Percentiles rank a stretch among this genome's conserved stretches.
These are phyloP conservation scores for Thymus mandschuricus DNA, from an alignment of 257 asterid species.

Conservation along the genomic window DNA sequence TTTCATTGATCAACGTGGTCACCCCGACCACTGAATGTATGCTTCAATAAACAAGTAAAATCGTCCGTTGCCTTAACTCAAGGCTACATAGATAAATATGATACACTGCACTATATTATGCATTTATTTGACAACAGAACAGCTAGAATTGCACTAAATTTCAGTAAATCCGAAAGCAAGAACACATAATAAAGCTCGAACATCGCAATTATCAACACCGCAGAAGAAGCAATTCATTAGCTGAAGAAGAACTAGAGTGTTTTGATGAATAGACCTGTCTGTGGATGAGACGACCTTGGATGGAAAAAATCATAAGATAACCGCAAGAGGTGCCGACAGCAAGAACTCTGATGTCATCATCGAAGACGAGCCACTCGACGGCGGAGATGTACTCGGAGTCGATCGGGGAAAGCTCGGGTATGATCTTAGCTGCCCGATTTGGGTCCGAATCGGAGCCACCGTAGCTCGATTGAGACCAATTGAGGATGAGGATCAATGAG, in stretches of 20 bases:
- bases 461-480: constrained; percentile 50
- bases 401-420: constrained; percentile 81
- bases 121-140: background rate
- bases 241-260: background rate
- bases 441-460: constrained; percentile 44
- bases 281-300: constrained; percentile 77
- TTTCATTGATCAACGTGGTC: background rate
- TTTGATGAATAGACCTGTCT: constrained; percentile 57
- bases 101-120: background rate
- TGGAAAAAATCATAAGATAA: constrained; percentile 69
- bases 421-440: constrained; percentile 58
- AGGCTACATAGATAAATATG: background rate
- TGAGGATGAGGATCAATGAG: constrained; percentile 61
- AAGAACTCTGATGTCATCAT: constrained; percentile 66
- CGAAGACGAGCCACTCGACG: constrained; percentile 80
- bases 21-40: background rate
- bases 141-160: background rate
- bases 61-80: background rate
- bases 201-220: background rate
- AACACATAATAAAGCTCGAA: constrained; percentile 19
- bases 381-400: constrained; percentile 83
- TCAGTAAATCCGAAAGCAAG: background rate
- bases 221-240: background rate
- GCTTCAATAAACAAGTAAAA: background rate
- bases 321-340: constrained; percentile 91